Percentiles rank a stretch among this genome's conserved stretches.
Evolutionary conservation across 345 rosid species (phyloP).

Genomic region (Acer saccharum): DNA sequence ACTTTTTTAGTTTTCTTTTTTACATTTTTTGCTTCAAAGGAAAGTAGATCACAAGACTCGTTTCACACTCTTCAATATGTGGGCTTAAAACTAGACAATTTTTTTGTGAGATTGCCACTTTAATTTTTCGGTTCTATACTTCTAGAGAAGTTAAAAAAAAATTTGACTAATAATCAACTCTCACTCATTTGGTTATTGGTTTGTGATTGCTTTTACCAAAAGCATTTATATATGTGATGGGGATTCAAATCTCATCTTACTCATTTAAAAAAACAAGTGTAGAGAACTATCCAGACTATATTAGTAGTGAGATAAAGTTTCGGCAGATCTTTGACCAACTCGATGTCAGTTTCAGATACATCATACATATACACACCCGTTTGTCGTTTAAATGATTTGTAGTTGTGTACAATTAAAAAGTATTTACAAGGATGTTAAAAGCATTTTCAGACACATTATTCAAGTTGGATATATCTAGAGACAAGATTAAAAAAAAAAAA

Average conservation of each 20-base stretch:
- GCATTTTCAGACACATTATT: neutral
- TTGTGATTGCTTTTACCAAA: too few relatives aligned
- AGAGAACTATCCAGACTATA: neutral
- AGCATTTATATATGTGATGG: neutral
- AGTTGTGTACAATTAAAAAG: too few relatives aligned
- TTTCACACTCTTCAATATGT: neutral
- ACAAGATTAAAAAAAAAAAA: too few relatives aligned
- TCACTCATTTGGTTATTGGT: too few relatives aligned
- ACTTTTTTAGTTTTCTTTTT: neutral
- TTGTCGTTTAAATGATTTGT: too few relatives aligned
- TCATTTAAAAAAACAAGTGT: too few relatives aligned
- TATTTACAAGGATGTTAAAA: too few relatives aligned
- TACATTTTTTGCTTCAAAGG: neutral
- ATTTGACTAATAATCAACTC: too few relatives aligned
- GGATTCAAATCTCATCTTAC: neutral
- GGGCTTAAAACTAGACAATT: conserved; percentile 16
- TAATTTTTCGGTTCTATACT: neutral
- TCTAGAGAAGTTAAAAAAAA: too few relatives aligned
- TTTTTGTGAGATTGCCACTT: neutral
- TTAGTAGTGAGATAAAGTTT: neutral
- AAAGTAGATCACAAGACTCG: neutral
- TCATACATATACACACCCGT: neutral
- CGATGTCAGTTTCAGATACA: neutral
- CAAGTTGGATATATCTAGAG: neutral
- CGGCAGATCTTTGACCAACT: too few relatives aligned